Evolutionary conservation across 1,139 yeast species (phyloP), one percentile per base, ranked within the genome.

Genomic region (Suhomyces chickasaworum): DNA sequence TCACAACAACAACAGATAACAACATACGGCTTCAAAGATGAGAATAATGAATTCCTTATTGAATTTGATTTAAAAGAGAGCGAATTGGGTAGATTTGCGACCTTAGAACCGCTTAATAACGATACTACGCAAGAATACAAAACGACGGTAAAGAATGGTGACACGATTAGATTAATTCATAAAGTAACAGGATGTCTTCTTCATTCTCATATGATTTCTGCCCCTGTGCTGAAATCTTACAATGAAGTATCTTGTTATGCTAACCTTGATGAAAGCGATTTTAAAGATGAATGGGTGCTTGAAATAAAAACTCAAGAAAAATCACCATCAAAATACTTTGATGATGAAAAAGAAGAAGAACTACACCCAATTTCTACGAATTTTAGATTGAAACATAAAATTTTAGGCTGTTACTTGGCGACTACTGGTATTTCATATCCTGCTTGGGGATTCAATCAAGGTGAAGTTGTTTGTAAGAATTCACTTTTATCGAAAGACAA

Each of bases 401-500:
- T 63, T 0, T 59, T 86, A 42, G 91, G 90, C 2, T 86, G 95
- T 58, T 86, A 86, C 58, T 69, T 86, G 53, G 84, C 89, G 6
- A 83, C 90, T 0, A 82, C 90, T 0, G 93, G 93, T 7, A 66
- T 73, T 44, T 65, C 87, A 1, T 84, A 83, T 56, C 95, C 95
- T 3, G 69, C 84, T 1, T 86, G 95, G 95, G 95, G 95, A 1
- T 86, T 81, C 64, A 82, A 80, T 51, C 95, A 86, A 65, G 89
- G 90, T 20, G 95, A 86, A 64, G 88, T 86, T 33, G 80, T 83
- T 7, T 86, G 95, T 63, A 83, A 83, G 54, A 63, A 70, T 18
- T 65, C 83, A 1, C 67, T 74, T 61, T 68, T 75, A 34, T 56
- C 65, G 3, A 69, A 72, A 46, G 91, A 86, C 57, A 83, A 84